Conservation (phyloP, 805 yeast genomes). For the Crinitomyces ghanaensis region DNA sequence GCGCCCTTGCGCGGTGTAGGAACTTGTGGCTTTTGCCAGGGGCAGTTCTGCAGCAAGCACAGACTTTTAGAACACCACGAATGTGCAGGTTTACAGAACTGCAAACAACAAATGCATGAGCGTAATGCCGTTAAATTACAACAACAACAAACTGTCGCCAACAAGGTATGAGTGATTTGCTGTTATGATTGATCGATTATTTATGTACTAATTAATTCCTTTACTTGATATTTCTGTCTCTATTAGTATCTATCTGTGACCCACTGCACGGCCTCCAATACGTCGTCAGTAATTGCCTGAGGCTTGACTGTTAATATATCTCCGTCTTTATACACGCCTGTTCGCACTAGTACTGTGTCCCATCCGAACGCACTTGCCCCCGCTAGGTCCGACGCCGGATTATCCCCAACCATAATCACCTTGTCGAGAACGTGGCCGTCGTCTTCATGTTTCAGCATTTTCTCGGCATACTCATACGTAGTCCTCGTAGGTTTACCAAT, state of each 20-base stretch:
- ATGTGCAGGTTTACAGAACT: conserved; percentile 65
- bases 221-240: not conserved
- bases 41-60: conserved; percentile 79
- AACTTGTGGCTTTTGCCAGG: conserved; percentile 73
- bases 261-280: conserved; percentile 37
- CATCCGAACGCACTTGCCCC: conserved; percentile 88
- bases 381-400: conserved; percentile 82
- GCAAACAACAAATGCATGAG: conserved; percentile 76
- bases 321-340: conserved; percentile 74
- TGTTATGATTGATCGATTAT: conserved; percentile 7
- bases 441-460: conserved; percentile 43
- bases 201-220: conserved; percentile 14
- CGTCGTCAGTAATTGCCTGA: conserved; percentile 39
- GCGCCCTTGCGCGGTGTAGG: conserved; percentile 59
- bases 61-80: conserved; percentile 75
- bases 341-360: conserved; percentile 71
- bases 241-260: conserved; percentile 9
- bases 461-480: conserved; percentile 77
- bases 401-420: conserved; percentile 94
- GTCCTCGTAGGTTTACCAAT: conserved; percentile 74
- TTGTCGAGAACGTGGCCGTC: not conserved
- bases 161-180: conserved; percentile 39
- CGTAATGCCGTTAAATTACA: conserved; percentile 75
- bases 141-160: conserved; percentile 72
- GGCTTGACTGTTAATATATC: conserved; percentile 35